Percentiles rank a stretch among this genome's conserved stretches.
phyloP scores from a whole-genome alignment of 768 basidiomycete genomes.

The Mycena rebaudengoi region DNA sequence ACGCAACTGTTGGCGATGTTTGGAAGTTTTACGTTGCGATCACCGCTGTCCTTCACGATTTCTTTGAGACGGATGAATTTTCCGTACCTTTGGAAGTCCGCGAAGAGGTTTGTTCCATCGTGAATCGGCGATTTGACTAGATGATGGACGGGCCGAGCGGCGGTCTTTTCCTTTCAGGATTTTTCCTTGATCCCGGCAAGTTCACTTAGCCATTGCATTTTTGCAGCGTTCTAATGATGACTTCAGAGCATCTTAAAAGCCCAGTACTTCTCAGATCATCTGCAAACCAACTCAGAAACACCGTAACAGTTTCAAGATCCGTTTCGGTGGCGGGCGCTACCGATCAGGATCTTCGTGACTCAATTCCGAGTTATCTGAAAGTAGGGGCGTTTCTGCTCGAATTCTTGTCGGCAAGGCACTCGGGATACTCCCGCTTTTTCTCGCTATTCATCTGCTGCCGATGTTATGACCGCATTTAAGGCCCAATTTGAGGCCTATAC shows the following conservation, averaged over 20 bases:
- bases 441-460: background rate
- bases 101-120: conserved; percentile 13
- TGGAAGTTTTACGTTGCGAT: conserved; percentile 35
- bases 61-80: conserved; percentile 16
- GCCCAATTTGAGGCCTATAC: conserved; percentile 3
- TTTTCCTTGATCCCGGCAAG: conserved; percentile 34
- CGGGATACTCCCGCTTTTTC: background rate
- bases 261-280: background rate
- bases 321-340: background rate
- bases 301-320: background rate
- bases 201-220: background rate
- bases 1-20: conserved; percentile 28
- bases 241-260: background rate
- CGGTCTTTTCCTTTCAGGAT: conserved; percentile 27
- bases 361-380: background rate
- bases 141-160: conserved; percentile 24
- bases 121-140: conserved; percentile 27
- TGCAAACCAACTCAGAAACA: background rate
- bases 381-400: background rate
- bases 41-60: conserved; percentile 4
- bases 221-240: background rate
- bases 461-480: background rate
- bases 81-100: background rate
- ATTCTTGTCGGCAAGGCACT: background rate
- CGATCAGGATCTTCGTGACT: conserved; percentile 5